These are phyloP conservation scores for Candida sp. DNA, from an alignment of 1,139 yeast genomes.

Conservation along the genomic window DNA sequence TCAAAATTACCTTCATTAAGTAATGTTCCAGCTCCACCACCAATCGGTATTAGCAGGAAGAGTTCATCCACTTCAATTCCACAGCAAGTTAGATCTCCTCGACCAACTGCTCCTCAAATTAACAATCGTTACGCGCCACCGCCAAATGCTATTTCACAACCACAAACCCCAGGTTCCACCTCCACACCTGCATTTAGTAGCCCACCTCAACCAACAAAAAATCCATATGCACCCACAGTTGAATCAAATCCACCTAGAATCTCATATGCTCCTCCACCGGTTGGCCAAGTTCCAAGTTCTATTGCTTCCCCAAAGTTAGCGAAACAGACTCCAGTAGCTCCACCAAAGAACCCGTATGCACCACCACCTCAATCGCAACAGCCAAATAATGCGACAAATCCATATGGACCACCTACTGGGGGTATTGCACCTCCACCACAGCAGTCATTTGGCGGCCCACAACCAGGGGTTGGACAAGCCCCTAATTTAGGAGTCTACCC, in stretches of 20 bases:
- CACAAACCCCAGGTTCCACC: slow-evolving; percentile 8
- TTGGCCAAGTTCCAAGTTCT: slow-evolving; percentile 10
- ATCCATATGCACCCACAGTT: slow-evolving; percentile 31
- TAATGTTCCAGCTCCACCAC: slow-evolving; percentile 28
- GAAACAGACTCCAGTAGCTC: slow-evolving; percentile 7
- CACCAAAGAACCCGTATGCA: slow-evolving; percentile 42
- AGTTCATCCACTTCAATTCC: slow-evolving; percentile 22
- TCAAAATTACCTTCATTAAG: slow-evolving; percentile 10
- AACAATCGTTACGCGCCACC: slow-evolving; percentile 43
- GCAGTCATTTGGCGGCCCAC: slow-evolving; percentile 6
- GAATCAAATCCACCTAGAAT: slow-evolving; percentile 12
- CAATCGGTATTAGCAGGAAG: slow-evolving; percentile 29
- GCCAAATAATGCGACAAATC: slow-evolving; percentile 10
- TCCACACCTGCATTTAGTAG: slow-evolving; percentile 13
- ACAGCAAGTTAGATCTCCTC: slow-evolving; percentile 14
- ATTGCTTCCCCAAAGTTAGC: slow-evolving; percentile 10
- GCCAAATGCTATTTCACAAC: slow-evolving; percentile 13
- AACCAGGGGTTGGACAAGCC: background rate
- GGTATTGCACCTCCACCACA: slow-evolving; percentile 10
- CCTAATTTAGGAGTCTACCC: slow-evolving; percentile 9
- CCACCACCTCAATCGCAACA: slow-evolving; percentile 23
- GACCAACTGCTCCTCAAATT: slow-evolving; percentile 16
- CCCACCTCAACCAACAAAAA: slow-evolving; percentile 24
- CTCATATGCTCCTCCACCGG: slow-evolving; percentile 17
- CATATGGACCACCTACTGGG: slow-evolving; percentile 10